Conservation (phyloP, 345 rosid species). For the Eucalyptus polyanthemos region DNA sequence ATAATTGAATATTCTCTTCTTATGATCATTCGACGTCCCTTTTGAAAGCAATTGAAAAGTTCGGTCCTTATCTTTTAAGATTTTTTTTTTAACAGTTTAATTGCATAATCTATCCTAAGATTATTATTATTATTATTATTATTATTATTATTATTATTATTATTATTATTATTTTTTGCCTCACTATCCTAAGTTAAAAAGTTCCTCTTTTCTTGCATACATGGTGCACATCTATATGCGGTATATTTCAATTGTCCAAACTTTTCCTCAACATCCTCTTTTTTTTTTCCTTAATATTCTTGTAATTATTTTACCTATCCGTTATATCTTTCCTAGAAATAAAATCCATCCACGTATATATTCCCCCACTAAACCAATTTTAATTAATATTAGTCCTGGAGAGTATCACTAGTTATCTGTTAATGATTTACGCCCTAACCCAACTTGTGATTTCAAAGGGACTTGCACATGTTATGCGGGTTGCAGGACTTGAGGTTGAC, state of each 20-base stretch:
- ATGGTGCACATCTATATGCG: background rate
- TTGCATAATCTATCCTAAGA: background rate
- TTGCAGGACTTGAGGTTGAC: background rate
- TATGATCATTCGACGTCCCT: too few relatives aligned
- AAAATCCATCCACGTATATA: background rate
- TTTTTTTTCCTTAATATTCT: background rate
- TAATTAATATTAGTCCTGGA: background rate
- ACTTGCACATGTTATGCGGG: background rate
- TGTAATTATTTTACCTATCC: background rate
- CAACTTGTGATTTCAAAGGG: background rate
- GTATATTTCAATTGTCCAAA: background rate
- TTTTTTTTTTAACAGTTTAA: background rate
- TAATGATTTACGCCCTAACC: background rate
- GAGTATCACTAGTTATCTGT: background rate
- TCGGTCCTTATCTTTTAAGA: background rate
- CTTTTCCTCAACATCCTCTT: background rate
- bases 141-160: too few relatives aligned
- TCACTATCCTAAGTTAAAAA: background rate
- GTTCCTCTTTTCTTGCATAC: background rate
- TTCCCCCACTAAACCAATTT: background rate
- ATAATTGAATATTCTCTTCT: too few relatives aligned
- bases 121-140: too few relatives aligned
- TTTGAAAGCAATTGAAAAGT: too few relatives aligned
- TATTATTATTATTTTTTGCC: too few relatives aligned
- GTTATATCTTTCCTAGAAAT: background rate